Evolutionary conservation across 495 filamentous ascomycete genomes (phyloP).

Genomic region (Parathielavia appendiculata): DNA sequence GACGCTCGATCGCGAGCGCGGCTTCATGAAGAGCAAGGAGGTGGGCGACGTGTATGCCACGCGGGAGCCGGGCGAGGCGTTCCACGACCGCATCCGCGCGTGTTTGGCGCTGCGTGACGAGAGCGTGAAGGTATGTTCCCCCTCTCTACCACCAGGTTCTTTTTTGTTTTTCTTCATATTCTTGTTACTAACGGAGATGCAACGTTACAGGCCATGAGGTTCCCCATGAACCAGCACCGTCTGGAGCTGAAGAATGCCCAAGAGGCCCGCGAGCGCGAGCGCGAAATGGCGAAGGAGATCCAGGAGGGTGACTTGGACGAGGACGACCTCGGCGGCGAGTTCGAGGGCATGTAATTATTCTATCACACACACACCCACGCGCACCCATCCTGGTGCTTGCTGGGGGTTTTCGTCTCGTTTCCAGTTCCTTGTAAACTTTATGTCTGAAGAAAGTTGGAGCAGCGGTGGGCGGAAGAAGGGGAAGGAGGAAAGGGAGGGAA

Average conservation of each 20-base stretch:
- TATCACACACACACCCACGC: neutral
- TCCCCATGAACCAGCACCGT: constrained; percentile 99
- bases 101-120: constrained; percentile 91
- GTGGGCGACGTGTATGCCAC: constrained; percentile 93
- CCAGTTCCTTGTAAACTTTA: constrained; percentile 21
- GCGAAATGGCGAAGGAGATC: constrained; percentile 98
- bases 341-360: constrained; percentile 80
- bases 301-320: constrained; percentile 97
- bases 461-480: neutral
- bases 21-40: constrained; percentile 98
- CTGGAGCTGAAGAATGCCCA: constrained; percentile 96
- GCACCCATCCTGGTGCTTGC: neutral
- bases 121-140: constrained; percentile 86
- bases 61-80: constrained; percentile 88
- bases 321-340: constrained; percentile 93
- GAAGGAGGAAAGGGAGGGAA: neutral
- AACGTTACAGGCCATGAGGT: constrained; percentile 76
- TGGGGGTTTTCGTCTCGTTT: constrained; percentile 8
- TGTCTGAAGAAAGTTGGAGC: constrained; percentile 1
- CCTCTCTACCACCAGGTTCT: no score
- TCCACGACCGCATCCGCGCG: constrained; percentile 91
- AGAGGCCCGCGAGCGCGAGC: constrained; percentile 90
- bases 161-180: neutral
- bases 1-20: constrained; percentile 84
- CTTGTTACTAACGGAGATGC: neutral